phyloP scores from a whole-genome alignment of 495 filamentous ascomycete genomes.

The Bombardia bombarda region DNA sequence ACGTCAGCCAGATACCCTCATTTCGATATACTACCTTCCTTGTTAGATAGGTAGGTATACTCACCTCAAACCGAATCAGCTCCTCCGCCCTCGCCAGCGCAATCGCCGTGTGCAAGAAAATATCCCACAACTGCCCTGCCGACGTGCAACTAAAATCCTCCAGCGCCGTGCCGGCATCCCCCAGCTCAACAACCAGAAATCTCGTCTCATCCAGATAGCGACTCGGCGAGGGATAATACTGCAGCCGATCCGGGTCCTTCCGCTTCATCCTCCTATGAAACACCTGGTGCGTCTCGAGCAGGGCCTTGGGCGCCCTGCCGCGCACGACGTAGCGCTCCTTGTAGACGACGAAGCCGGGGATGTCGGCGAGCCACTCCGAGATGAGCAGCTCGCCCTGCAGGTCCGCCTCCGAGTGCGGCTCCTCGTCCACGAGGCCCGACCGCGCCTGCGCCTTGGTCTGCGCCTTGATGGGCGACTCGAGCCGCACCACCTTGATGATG shows the following conservation, averaged over 20 bases:
- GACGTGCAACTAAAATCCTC: conserved; percentile 51
- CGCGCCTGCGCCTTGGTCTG: conserved; percentile 39
- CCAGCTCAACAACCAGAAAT: conserved; percentile 80
- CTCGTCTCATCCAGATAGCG: conserved; percentile 58
- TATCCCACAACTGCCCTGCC: conserved; percentile 65
- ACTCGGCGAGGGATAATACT: conserved; percentile 56
- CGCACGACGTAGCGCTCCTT: conserved; percentile 66
- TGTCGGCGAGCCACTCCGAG: conserved; percentile 64
- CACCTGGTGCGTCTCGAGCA: conserved; percentile 53
- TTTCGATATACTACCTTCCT: too few relatives aligned
- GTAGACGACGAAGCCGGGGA: conserved; percentile 91
- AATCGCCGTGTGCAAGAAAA: conserved; percentile 74
- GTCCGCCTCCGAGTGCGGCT: conserved; percentile 35
- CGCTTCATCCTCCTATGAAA: conserved; percentile 56
- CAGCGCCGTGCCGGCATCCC: conserved; percentile 73
- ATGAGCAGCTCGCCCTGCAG: conserved; percentile 57
- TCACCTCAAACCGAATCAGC: conserved; percentile 63
- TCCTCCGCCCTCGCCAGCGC: conserved; percentile 71
- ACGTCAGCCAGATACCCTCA: conserved; percentile 11
- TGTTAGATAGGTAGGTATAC: conserved; percentile 3
- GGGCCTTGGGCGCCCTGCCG: conserved; percentile 55
- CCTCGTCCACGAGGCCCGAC: conserved; percentile 39
- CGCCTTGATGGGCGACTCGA: conserved; percentile 37
- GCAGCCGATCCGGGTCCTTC: conserved; percentile 48
- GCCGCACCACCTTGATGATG: conserved; percentile 47